Percentiles rank a stretch among this genome's conserved stretches.
phyloP scores from a whole-genome alignment of 176 grass and related monocot genomes.

The Cenchrus americanus region DNA sequence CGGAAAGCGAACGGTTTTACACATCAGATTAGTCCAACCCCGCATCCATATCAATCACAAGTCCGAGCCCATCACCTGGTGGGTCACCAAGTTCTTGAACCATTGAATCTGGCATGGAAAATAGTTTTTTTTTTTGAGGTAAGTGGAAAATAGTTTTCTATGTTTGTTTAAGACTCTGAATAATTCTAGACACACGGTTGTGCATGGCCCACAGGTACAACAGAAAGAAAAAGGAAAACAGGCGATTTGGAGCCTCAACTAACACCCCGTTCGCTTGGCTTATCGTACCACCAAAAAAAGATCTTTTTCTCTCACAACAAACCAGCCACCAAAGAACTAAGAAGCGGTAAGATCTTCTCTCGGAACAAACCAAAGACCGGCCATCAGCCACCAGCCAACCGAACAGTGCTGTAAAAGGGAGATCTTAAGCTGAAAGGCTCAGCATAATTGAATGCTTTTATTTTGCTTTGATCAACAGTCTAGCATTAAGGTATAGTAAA shows the following conservation, averaged over 20 bases:
- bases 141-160: no score
- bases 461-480: conserved; percentile 19
- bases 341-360: no score
- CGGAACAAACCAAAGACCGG: no score
- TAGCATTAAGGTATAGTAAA: background rate
- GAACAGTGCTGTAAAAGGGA: no score
- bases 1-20: conserved; percentile 51
- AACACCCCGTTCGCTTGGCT: no score
- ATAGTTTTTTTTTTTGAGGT: no score
- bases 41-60: conserved; percentile 1
- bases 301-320: no score
- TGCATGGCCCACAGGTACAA: conserved; percentile 33
- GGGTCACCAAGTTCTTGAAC: conserved; percentile 41
- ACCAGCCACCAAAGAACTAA: no score
- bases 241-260: conserved; percentile 25
- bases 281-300: no score
- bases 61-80: conserved; percentile 38
- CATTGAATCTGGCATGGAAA: conserved; percentile 39
- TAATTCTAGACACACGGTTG: conserved; percentile 32
- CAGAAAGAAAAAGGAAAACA: conserved; percentile 31
- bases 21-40: conserved; percentile 50
- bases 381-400: no score
- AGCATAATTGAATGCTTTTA: conserved; percentile 11
- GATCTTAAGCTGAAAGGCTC: conserved; percentile 26
- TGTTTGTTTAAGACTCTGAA: conserved; percentile 18